Conservation (phyloP, 225 moss, liverwort and hornwort species). For the Asterella californica region DNA sequence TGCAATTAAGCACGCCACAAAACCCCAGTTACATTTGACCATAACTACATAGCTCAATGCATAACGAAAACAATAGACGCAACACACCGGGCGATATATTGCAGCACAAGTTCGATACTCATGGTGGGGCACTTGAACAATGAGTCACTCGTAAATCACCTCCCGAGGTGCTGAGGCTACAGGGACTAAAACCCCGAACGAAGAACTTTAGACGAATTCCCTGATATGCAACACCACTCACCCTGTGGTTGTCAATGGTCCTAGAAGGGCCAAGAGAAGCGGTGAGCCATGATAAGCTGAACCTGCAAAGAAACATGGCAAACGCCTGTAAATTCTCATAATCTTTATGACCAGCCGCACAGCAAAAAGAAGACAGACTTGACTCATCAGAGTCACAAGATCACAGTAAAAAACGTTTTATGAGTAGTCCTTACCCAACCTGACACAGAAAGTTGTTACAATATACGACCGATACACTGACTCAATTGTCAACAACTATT, state of each 20-base stretch:
- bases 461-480: not conserved
- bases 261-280: constrained; percentile 66
- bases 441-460: not conserved
- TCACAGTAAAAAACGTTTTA: no score
- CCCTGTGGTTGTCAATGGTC: constrained; percentile 61
- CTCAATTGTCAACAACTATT: not conserved
- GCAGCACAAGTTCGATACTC: not conserved
- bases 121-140: not conserved
- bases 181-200: not conserved
- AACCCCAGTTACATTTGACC: constrained; percentile 11
- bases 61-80: not conserved
- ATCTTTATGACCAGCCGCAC: not conserved
- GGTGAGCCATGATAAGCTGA: constrained; percentile 97
- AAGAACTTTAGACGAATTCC: not conserved
- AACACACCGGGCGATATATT: not conserved
- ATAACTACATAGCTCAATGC: not conserved
- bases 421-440: not conserved
- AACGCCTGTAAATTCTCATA: not conserved
- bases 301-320: constrained; percentile 51
- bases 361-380: not conserved
- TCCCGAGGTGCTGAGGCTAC: not conserved
- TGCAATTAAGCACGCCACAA: constrained; percentile 24
- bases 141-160: not conserved
- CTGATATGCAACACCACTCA: constrained; percentile 25
- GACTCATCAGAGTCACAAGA: no score